phyloP scores from a whole-genome alignment of 371 early-diverging fungal genomes.

The Rhizoclosmatium hyalinum region DNA sequence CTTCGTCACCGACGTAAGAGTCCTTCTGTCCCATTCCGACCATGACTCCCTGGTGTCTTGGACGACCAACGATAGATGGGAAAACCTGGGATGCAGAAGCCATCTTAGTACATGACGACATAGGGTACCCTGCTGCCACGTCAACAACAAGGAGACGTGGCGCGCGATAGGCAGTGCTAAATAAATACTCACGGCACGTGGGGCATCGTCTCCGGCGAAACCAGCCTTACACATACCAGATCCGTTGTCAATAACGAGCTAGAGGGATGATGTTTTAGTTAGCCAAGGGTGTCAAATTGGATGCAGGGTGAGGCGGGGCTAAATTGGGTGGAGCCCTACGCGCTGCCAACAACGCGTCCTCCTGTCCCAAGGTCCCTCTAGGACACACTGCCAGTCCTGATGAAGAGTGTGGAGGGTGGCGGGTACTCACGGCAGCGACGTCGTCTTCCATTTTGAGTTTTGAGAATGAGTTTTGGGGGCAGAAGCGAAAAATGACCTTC shows the following conservation, averaged over 20 bases:
- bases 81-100: constrained; percentile 73
- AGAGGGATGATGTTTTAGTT: neutral
- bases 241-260: constrained; percentile 96
- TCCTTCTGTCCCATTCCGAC: constrained; percentile 99
- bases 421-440: constrained; percentile 82
- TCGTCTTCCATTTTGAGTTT: constrained; percentile 74
- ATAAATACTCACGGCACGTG: constrained; percentile 89
- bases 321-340: too few species aligned
- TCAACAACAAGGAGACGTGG: constrained; percentile 5
- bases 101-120: too few species aligned
- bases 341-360: too few species aligned
- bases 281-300: too few species aligned
- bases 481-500: neutral
- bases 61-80: constrained; percentile 99
- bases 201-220: constrained; percentile 99
- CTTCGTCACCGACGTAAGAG: constrained; percentile 99
- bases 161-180: constrained; percentile 2
- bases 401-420: neutral
- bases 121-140: too few species aligned
- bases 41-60: constrained; percentile 99
- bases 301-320: too few species aligned
- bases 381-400: too few species aligned
- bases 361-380: too few species aligned
- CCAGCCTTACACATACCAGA: constrained; percentile 99
- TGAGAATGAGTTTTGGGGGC: neutral